Conservation (phyloP, 345 rosid species). For the Turritis glabra region DNA sequence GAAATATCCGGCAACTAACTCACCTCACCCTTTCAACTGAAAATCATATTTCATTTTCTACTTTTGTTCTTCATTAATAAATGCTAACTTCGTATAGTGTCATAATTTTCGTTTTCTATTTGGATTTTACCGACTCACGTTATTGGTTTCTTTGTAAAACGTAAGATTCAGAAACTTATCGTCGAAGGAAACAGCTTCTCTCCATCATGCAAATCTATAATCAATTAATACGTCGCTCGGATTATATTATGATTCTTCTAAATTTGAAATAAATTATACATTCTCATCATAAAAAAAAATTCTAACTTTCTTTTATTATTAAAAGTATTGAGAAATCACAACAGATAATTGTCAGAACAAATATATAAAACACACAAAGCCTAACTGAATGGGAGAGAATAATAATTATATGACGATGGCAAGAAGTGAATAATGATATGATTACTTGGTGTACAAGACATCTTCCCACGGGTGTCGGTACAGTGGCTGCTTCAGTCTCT, state of each 20-base stretch:
- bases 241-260: neutral
- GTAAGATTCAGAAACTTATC: neutral
- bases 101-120: neutral
- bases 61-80: neutral
- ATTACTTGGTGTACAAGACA: constrained; percentile 90
- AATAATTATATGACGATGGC: neutral
- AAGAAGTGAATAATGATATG: neutral
- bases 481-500: constrained; percentile 94
- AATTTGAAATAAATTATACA: neutral
- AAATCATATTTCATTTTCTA: too few relatives aligned
- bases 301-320: neutral
- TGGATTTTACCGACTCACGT: neutral
- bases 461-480: constrained; percentile 99
- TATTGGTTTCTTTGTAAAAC: neutral
- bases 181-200: neutral
- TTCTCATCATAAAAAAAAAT: neutral
- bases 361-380: neutral
- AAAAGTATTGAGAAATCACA: neutral
- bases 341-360: neutral
- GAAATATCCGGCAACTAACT: too few relatives aligned
- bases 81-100: constrained; percentile 1
- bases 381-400: neutral
- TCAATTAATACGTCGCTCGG: neutral
- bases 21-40: too few relatives aligned
- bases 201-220: too few relatives aligned